Evolutionary conservation across 129 eudicot genomes (phyloP), one percentile per base, ranked within the genome.

Genomic region (Gnaphalium uliginosum): DNA sequence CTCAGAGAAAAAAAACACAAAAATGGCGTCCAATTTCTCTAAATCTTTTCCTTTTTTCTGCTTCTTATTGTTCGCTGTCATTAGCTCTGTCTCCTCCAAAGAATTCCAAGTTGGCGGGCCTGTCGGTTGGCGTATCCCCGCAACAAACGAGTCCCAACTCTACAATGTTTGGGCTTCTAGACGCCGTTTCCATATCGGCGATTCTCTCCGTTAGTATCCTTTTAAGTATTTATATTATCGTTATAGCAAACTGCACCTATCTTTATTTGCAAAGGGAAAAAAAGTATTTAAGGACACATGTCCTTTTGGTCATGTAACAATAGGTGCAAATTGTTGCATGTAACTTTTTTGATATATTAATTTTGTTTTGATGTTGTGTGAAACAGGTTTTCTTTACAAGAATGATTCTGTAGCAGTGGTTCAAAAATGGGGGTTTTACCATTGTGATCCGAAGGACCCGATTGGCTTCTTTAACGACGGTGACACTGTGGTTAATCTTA

Each of bases 391-490:
- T 41, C 77, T 68, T 72, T 92, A 92, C 93, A 72, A 59, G 46
- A 85, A 89, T 32, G 97, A 89, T 68, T 79, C 97, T 0, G 88
- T 92, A 8, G 56, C 76, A 6, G 81, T 69, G 54, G 97, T 92
- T 68, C 81, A 78, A 26, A 92, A 87, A 81, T 84, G 81, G 81
- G 89, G 83, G 4, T 87, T 80, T 74, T 92, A 85, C 58, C 96
- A 92, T 48, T 92, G 97, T 74, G 62, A 85, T 64, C 19, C 81
- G 1, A 86, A 60, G 68, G 66, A 69, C 30, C 80, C 91, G 51
- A 51, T 66, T 29, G 76, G 86, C 0, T 78, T 71, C 29, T 82
- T 53, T 75, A 70, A 71, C 3, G 87, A 87, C 19, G 93, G 93
- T 0, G 72, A 85, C 75, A 82, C 89, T 0, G 65, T 83, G 18